Base-by-base conservation (phyloP, 176 grass and related monocot genomes). In the Paspalum vaginatum region DNA sequence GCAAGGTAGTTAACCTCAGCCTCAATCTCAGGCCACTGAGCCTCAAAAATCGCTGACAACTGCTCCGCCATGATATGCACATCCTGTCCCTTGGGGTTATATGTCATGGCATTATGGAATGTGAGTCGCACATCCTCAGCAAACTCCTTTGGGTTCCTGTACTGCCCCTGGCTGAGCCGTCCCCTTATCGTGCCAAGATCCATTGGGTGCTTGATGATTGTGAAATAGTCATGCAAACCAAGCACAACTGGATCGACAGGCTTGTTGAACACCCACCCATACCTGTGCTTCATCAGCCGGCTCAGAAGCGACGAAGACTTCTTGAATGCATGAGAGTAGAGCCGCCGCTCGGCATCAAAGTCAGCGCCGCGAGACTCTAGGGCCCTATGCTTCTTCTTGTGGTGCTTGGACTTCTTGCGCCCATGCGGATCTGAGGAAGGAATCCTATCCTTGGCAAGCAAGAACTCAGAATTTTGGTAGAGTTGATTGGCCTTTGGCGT, bases 61-160 rank as follows among this genome's bases (percentile, higher is more conserved):
- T 98, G 92, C 61, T 95, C 92, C 4, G 96, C 96, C 96, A 98
- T 95, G 70, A 91, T 46, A 86, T 98, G 96, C 40, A 93, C 96
- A 79, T 98, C 96, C 74, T 98, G 96, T 6, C 92, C 92, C 80
- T 91, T 95, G 8, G 92, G 90, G 38, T 98, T 98, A 84, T 95
- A 98, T 1, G 90, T 98, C 95, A 98, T 98, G 24, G 95, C 95
- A 83, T 98, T 98, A 12, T 69, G 85, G 79, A 93, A 98, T 54
- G 96, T 98, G 21, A 98, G 79, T 79, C 92, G 84, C 11, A 98
- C 92, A 84, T 95, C 96, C 20, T 91, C 84, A 18, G 96, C 96
- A 47, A 95, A 93, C 81, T 98, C 92, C 77, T 83, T 84, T 1
- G 95, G 95, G 24, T 89, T 89, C 74, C 77, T 91, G 88, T 98